Percentiles rank a stretch among this genome's conserved stretches.
Conservation (phyloP, 2,329 filamentous ascomycete species). For the Fusarium domesticum region DNA sequence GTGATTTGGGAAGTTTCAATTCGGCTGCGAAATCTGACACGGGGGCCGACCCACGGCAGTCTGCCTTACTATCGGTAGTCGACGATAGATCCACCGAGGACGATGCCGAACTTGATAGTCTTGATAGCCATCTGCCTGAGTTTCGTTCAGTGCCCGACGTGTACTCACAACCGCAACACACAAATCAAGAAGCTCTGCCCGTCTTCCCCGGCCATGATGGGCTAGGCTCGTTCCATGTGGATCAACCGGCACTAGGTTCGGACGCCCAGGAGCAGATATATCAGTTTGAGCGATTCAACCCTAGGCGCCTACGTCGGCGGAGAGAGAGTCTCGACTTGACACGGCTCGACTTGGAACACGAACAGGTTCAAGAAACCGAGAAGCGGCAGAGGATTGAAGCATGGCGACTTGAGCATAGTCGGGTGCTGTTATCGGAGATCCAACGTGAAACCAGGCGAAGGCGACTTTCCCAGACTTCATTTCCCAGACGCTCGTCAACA, state of each 20-base stretch:
- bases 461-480: slow-evolving; percentile 57
- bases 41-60: slow-evolving; percentile 44
- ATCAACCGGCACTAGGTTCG: slow-evolving; percentile 50
- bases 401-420: slow-evolving; percentile 90
- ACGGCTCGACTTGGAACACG: slow-evolving; percentile 50
- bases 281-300: slow-evolving; percentile 84
- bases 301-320: slow-evolving; percentile 57
- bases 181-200: slow-evolving; percentile 51
- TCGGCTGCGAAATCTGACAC: slow-evolving; percentile 61
- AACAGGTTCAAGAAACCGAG: slow-evolving; percentile 63
- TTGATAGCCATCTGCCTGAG: slow-evolving; percentile 87
- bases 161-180: slow-evolving; percentile 23
- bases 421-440: slow-evolving; percentile 80
- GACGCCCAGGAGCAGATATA: slow-evolving; percentile 81
- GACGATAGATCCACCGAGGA: slow-evolving; percentile 51
- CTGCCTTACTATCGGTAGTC: slow-evolving; percentile 37
- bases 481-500: slow-evolving; percentile 29
- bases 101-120: slow-evolving; percentile 81
- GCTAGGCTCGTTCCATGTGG: slow-evolving; percentile 74
- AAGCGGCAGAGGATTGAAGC: slow-evolving; percentile 81
- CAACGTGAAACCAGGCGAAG: slow-evolving; percentile 76
- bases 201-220: slow-evolving; percentile 92
- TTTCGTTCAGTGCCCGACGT: slow-evolving; percentile 63
- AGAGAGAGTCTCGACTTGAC: slow-evolving; percentile 53
- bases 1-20: slow-evolving; percentile 76